A percentile compares a stretch with the other conserved stretches of the same genome.
These are phyloP conservation scores for Acanthamoeba healyi DNA, from an alignment of 208 protist species.

Conservation along the genomic window DNA sequence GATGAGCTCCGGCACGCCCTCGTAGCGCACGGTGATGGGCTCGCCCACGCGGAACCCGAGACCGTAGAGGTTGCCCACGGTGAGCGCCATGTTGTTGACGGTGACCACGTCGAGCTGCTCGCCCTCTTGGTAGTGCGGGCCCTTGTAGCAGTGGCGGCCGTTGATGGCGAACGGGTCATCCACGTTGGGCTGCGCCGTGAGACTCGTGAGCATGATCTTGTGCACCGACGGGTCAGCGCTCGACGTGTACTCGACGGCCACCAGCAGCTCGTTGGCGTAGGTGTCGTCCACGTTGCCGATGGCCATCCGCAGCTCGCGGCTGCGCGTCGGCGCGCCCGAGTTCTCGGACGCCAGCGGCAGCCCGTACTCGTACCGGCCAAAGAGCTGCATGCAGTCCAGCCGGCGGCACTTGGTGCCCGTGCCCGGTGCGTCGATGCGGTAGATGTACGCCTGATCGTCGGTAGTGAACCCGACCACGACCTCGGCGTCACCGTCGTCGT, in stretches of 20 bases:
- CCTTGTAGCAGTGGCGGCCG: neutral
- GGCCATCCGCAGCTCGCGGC: constrained; percentile 13
- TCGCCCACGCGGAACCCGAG: constrained; percentile 46
- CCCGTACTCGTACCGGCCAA: neutral
- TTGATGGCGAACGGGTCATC: neutral
- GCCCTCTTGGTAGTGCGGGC: constrained; percentile 15
- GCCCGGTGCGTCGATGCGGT: constrained; percentile 22
- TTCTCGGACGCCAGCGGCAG: neutral
- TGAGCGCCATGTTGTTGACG: constrained; percentile 33
- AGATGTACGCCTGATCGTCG: neutral
- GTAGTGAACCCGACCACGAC: constrained; percentile 17
- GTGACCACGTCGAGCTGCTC: neutral
- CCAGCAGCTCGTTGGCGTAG: neutral
- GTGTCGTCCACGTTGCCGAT: constrained; percentile 18
- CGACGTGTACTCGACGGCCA: neutral
- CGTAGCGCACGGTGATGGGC: neutral
- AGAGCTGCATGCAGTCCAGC: constrained; percentile 50
- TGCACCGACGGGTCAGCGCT: neutral
- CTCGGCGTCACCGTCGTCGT: constrained; percentile 45
- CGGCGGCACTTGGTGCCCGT: constrained; percentile 41
- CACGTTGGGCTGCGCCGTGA: neutral
- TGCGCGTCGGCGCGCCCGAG: neutral
- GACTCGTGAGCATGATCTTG: neutral
- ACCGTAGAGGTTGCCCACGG: constrained; percentile 19
- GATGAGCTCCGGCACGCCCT: neutral